Percentiles rank a stretch among this genome's conserved stretches.
Conservation (phyloP, 352 stramenopile species). For the Phytophthora podocarpi region DNA sequence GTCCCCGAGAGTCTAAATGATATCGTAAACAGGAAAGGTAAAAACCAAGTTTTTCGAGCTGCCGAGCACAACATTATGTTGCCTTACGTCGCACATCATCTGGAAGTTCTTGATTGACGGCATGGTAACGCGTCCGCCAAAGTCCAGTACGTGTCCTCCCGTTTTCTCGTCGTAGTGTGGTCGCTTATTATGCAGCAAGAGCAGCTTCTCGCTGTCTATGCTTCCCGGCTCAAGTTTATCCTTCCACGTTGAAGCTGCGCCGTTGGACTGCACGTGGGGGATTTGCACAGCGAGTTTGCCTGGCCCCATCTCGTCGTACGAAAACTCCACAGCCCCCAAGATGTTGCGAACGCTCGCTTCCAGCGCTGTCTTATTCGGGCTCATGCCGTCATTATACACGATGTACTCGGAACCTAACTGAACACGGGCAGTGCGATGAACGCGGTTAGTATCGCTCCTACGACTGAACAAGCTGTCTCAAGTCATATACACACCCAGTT, state of each 20-base stretch:
- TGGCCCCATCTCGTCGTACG: slow-evolving; percentile 75
- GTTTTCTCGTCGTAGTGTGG: slow-evolving; percentile 56
- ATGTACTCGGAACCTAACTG: slow-evolving; percentile 66
- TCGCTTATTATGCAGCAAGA: slow-evolving; percentile 92
- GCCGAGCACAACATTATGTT: too few species aligned
- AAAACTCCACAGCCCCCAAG: slow-evolving; percentile 58
- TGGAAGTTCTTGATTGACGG: slow-evolving; percentile 81
- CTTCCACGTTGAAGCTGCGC: slow-evolving; percentile 28
- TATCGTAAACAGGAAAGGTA: too few species aligned
- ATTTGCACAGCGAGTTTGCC: slow-evolving; percentile 53
- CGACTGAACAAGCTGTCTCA: too few species aligned
- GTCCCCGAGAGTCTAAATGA: slow-evolving; percentile 37
- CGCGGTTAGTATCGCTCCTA: too few species aligned
- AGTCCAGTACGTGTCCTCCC: slow-evolving; percentile 68
- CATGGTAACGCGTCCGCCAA: slow-evolving; percentile 68
- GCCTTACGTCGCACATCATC: slow-evolving; percentile 54
- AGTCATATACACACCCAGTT: slow-evolving; percentile 53
- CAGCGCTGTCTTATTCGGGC: slow-evolving; percentile 45
- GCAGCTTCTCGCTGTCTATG: slow-evolving; percentile 13
- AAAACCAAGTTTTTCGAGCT: too few species aligned
- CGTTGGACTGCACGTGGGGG: slow-evolving; percentile 39
- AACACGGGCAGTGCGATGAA: too few species aligned
- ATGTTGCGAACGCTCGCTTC: slow-evolving; percentile 52
- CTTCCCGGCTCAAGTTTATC: slow-evolving; percentile 18
- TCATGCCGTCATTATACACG: slow-evolving; percentile 63